phyloP scores from a whole-genome alignment of 2,329 filamentous ascomycete species.

The Dothistroma pini region DNA sequence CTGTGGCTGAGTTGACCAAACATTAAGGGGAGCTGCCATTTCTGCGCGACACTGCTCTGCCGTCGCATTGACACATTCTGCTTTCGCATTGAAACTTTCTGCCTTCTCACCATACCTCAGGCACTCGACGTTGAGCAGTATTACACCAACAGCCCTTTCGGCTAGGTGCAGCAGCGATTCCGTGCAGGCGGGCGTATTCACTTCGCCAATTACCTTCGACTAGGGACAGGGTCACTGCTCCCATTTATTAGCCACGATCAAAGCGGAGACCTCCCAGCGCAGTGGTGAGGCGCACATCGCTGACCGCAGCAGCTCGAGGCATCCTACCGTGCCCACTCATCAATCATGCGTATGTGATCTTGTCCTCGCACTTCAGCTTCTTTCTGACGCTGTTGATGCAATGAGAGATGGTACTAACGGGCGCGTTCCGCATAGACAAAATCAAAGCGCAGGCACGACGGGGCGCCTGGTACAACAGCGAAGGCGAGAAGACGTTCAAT shows the following conservation, averaged over 20 bases:
- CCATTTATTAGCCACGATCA: neutral
- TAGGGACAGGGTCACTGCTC: neutral
- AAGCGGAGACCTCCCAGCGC: neutral
- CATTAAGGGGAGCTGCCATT: neutral
- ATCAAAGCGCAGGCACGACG: slow-evolving; percentile 31
- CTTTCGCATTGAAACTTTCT: neutral
- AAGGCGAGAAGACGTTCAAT: slow-evolving; percentile 26
- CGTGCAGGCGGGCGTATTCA: neutral
- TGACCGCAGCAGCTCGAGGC: neutral
- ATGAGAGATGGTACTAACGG: slow-evolving; percentile 11
- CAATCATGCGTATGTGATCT: slow-evolving; percentile 11
- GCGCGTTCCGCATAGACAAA: slow-evolving; percentile 19
- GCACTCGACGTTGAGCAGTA: neutral
- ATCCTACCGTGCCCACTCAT: no score
- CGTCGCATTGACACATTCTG: neutral
- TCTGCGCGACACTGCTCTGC: neutral
- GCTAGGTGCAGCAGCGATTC: neutral
- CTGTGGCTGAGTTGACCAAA: neutral
- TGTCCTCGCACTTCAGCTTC: neutral
- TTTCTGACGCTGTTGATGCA: neutral
- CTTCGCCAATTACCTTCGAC: neutral
- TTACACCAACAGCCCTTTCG: neutral
- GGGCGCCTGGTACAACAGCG: slow-evolving; percentile 29
- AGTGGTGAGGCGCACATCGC: neutral
- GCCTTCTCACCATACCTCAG: neutral